Base-by-base conservation (phyloP, 139 green algal species). In the Haematococcus lacustris region DNA sequence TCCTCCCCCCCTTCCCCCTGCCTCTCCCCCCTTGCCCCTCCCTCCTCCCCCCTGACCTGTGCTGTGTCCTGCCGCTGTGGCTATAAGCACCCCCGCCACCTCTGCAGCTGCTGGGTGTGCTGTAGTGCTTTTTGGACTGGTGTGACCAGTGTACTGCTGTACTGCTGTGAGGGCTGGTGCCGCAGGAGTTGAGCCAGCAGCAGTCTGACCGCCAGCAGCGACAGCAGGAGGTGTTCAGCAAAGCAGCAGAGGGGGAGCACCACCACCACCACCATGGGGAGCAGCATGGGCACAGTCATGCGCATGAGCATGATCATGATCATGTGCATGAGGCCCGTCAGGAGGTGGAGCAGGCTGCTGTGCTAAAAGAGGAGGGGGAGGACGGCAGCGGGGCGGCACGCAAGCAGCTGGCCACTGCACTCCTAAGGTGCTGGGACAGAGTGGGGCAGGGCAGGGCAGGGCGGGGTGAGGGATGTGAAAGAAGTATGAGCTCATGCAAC, bases 111-210 rank as follows among this genome's bases (percentile, higher is more conserved):
- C 53, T 63, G 13, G 17, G 21, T 63, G n/a, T n/a, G n/a, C n/a
- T n/a, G n/a, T n/a, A n/a, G n/a, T n/a, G n/a, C n/a, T n/a, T n/a
- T n/a, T n/a, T 63, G 25, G 21, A 63, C 7, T 17, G 4, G 32
- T 7, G n/a, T n/a, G 13, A 17, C n/a, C 21, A 4, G 32, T 32
- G 21, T 7, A 32, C 53, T 7, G 23, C 53, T 35, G 53, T 63
- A 7, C 53, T 35, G 21, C 53, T 63, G 13, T 63, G n/a, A 25
- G 3, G 38, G 63, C n/a, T 63, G 53, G 3, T 66, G 63, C 63
- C 33, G 40, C 26, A 79, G 65, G 70, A 83, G 32, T 63, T 82
- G 34, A 65, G 73, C 17, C 39, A 73, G 59, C 80, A 85, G 73
- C 35, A 40, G 0, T 60, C 30, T 25, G 32, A 28, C n/a, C 21